A percentile compares a stretch with the other conserved stretches of the same genome.
These are phyloP conservation scores for Haplosporangium sp. DNA, from an alignment of 371 early-diverging fungal species.

Conservation along the genomic window DNA sequence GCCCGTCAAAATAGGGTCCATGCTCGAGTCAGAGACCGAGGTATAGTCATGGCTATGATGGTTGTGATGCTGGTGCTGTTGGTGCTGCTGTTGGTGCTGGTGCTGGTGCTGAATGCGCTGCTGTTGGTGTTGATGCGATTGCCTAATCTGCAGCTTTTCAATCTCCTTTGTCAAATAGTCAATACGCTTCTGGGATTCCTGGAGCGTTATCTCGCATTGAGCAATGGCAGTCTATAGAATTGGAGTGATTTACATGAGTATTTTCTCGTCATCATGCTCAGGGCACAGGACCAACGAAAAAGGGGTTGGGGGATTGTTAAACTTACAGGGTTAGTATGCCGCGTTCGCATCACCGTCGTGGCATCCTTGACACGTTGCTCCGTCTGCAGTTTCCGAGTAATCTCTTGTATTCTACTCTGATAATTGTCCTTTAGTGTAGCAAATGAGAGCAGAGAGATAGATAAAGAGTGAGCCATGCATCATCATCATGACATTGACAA, in stretches of 20 bases:
- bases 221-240: conserved; percentile 55
- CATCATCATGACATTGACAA: too few species aligned
- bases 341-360: conserved; percentile 53
- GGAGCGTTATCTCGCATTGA: conserved; percentile 82
- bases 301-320: background rate
- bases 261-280: background rate
- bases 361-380: conserved; percentile 58
- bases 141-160: conserved; percentile 65
- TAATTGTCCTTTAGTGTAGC: conserved; percentile 35
- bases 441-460: background rate
- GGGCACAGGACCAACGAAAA: background rate
- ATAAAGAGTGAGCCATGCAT: background rate
- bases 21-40: conserved; percentile 44
- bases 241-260: too few species aligned
- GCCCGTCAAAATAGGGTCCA: conserved; percentile 49
- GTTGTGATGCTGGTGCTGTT: conserved; percentile 18
- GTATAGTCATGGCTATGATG: conserved; percentile 21
- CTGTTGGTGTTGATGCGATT: conserved; percentile 57
- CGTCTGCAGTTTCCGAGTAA: conserved; percentile 54
- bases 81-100: conserved; percentile 58
- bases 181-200: conserved; percentile 84
- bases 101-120: conserved; percentile 60
- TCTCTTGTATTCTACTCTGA: conserved; percentile 53
- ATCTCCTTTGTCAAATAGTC: conserved; percentile 83
- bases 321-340: conserved; percentile 56